A percentile compares a stretch with the other conserved stretches of the same genome.
Evolutionary conservation across 192 early-diverging fungal genomes (phyloP).

Genomic region (Helicostylum pulchrum): DNA sequence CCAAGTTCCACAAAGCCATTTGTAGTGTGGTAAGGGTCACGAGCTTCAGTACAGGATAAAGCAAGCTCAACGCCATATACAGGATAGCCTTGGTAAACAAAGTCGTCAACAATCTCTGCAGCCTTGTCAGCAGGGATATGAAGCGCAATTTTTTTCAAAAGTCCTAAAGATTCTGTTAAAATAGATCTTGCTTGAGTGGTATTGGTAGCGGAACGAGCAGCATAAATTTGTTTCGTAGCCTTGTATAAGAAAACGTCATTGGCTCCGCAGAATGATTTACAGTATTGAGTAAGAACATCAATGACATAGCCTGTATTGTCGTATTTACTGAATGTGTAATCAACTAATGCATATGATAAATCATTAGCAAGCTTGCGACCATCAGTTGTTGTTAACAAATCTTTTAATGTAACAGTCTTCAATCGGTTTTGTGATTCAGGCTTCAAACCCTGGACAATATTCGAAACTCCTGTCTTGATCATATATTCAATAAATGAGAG

Average conservation of each 20-base stretch:
- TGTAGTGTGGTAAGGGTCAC: not conserved
- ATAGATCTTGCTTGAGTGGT: not conserved
- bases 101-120: not conserved
- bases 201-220: not conserved
- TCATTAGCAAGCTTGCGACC: slow-evolving; percentile 3
- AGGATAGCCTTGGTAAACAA: not conserved
- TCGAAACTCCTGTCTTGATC: not conserved
- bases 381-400: slow-evolving; percentile 1
- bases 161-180: not conserved
- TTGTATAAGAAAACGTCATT: slow-evolving; percentile 9
- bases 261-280: slow-evolving; percentile 1
- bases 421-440: not conserved
- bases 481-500: slow-evolving; percentile 6
- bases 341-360: not conserved
- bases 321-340: not conserved
- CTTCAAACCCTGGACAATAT: not conserved
- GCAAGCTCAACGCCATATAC: not conserved
- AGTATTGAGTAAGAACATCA: slow-evolving; percentile 4
- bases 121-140: slow-evolving; percentile 4
- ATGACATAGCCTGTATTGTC: not conserved
- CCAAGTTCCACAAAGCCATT: not conserved
- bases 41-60: not conserved
- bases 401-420: not conserved
- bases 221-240: not conserved
- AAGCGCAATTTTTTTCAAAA: not conserved